Conservation (phyloP, 352 stramenopile genomes). For the Phytopythium mirpurense region DNA sequence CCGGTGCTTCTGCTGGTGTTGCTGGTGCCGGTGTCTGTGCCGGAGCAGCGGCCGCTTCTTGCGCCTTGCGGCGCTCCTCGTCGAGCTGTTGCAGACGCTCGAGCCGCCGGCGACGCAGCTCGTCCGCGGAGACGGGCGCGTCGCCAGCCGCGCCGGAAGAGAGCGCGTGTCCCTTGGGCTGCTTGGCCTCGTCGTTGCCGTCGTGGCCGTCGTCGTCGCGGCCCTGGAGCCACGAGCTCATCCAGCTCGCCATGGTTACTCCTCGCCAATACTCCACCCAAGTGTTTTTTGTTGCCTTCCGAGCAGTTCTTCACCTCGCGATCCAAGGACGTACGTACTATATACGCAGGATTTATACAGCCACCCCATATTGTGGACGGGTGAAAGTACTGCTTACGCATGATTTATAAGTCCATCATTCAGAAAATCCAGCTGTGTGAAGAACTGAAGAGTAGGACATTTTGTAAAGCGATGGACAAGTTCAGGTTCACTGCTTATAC, state of each 20-base stretch:
- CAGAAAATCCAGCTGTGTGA: too few relatives aligned
- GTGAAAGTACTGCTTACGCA: not conserved
- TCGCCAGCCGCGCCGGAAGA: constrained; percentile 9
- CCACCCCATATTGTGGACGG: not conserved
- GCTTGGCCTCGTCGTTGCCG: constrained; percentile 23
- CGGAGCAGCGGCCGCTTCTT: constrained; percentile 5
- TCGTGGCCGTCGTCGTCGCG: constrained; percentile 16
- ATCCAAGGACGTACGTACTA: constrained; percentile 1
- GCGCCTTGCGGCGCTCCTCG: constrained; percentile 29
- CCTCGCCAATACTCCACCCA: not conserved
- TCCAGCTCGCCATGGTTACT: constrained; percentile 39
- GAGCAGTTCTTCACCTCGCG: not conserved
- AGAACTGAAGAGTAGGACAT: too few relatives aligned
- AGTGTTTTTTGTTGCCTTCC: not conserved
- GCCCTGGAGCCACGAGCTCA: constrained; percentile 51
- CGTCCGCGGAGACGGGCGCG: constrained; percentile 29
- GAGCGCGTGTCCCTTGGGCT: constrained; percentile 18
- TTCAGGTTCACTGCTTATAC: too few relatives aligned
- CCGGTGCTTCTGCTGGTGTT: constrained; percentile 1
- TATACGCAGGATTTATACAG: not conserved
- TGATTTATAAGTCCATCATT: not conserved
- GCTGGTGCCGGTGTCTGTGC: too few relatives aligned
- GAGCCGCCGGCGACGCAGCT: constrained; percentile 38
- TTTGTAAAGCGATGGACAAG: too few relatives aligned
- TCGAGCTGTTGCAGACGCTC: constrained; percentile 66